Percentiles rank a stretch among this genome's conserved stretches.
Conservation (phyloP, 1,284 basidiomycete species). For the Apiotrichum sp. region DNA sequence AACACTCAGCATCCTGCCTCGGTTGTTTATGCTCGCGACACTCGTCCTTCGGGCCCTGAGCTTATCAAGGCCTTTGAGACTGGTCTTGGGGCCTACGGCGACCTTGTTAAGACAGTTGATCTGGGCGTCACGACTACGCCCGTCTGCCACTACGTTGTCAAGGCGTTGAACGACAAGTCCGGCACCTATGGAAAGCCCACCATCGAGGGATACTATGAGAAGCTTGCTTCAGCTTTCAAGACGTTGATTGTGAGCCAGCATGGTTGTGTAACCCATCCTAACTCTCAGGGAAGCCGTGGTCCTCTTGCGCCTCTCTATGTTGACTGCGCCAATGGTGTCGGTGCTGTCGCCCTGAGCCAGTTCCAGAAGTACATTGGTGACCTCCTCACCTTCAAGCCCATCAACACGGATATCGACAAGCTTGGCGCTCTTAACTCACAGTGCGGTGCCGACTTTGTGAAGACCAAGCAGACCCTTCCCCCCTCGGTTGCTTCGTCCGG, state of each 20-base stretch:
- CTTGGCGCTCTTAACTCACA: slow-evolving; percentile 73
- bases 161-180: slow-evolving; percentile 63
- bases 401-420: slow-evolving; percentile 63
- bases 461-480: slow-evolving; percentile 81
- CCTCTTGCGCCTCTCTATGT: slow-evolving; percentile 57
- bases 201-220: slow-evolving; percentile 78
- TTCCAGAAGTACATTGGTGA: slow-evolving; percentile 49
- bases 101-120: slow-evolving; percentile 38
- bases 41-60: slow-evolving; percentile 77
- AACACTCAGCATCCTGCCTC: slow-evolving; percentile 69
- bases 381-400: slow-evolving; percentile 47
- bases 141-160: slow-evolving; percentile 90
- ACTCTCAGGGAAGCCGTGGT: slow-evolving; percentile 53
- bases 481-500: slow-evolving; percentile 43
- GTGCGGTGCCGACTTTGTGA: slow-evolving; percentile 96
- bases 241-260: slow-evolving; percentile 67
- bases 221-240: slow-evolving; percentile 79
- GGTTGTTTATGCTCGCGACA: slow-evolving; percentile 89
- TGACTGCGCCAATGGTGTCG: slow-evolving; percentile 98
- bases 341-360: slow-evolving; percentile 64
- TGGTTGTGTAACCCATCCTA: neutral
- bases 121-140: slow-evolving; percentile 86
- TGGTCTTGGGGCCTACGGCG: slow-evolving; percentile 63
- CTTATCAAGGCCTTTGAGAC: slow-evolving; percentile 79
- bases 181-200: slow-evolving; percentile 77